phyloP scores from a whole-genome alignment of 1,139 yeast species.

The Zygoascus sp. region DNA sequence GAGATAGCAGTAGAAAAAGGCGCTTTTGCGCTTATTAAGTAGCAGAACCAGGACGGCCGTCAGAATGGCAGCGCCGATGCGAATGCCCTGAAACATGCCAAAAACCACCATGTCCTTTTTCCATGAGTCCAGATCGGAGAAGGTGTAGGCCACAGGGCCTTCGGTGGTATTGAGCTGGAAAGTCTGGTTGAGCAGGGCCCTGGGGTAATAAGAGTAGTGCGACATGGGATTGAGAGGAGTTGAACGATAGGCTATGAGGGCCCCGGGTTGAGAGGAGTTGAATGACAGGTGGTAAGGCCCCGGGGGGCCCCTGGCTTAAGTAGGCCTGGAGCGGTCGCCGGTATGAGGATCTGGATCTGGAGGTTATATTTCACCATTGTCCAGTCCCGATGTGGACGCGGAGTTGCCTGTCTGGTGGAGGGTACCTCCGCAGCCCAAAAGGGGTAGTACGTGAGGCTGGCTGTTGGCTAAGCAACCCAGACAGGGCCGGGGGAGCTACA shows the following conservation, averaged over 20 bases:
- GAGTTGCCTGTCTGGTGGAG: neutral
- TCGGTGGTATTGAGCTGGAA: constrained; percentile 23
- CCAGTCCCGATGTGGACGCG: neutral
- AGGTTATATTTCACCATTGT: neutral
- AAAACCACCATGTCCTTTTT: constrained; percentile 32
- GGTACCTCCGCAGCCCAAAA: neutral
- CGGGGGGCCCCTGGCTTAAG: no score
- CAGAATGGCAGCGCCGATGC: constrained; percentile 39
- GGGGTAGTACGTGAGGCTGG: no score
- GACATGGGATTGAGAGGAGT: constrained; percentile 2
- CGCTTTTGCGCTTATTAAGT: constrained; percentile 40
- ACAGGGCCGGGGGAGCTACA: no score
- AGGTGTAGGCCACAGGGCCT: constrained; percentile 32
- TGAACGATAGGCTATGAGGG: no score
- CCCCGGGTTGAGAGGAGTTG: no score
- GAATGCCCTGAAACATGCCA: constrained; percentile 35
- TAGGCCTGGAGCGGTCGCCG: no score
- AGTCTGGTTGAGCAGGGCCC: constrained; percentile 19
- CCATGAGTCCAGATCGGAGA: constrained; percentile 37
- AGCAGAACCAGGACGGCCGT: constrained; percentile 22
- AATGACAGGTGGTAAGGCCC: no score
- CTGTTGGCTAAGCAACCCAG: no score
- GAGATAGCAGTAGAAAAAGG: constrained; percentile 68
- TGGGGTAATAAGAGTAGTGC: constrained; percentile 9
- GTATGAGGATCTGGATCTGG: constrained; percentile 2